A percentile compares a stretch with the other conserved stretches of the same genome.
These are phyloP conservation scores for Nicotiana rustica DNA, from an alignment of 305 asterid species.

Conservation along the genomic window DNA sequence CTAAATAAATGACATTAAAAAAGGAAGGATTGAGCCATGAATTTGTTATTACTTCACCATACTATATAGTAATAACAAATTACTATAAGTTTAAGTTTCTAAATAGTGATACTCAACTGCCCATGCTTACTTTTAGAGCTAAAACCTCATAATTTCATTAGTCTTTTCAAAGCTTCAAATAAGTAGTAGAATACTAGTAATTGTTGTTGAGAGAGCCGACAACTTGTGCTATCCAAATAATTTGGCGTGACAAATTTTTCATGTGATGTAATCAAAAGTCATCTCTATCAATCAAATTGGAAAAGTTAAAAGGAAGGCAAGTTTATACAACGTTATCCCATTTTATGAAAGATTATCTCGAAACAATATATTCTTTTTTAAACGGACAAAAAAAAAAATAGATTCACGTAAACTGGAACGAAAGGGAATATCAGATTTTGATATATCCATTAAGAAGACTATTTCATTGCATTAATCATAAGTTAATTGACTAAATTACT, in stretches of 20 bases:
- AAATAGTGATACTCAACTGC: background rate
- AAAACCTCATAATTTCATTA: conserved; percentile 17
- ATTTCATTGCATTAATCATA: no score
- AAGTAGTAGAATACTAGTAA: background rate
- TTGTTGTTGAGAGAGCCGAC: background rate
- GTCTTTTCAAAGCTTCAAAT: conserved; percentile 21
- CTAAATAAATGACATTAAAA: background rate
- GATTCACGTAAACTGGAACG: no score
- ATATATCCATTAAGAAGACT: no score
- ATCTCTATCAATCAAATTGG: conserved; percentile 14
- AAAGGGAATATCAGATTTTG: no score
- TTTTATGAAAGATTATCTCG: background rate
- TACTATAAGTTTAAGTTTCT: background rate
- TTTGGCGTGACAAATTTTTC: background rate
- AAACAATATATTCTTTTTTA: background rate
- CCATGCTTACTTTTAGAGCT: background rate
- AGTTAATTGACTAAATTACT: no score
- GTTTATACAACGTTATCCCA: background rate
- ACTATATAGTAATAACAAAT: background rate
- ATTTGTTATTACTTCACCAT: background rate
- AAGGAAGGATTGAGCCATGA: background rate
- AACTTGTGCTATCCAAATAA: background rate
- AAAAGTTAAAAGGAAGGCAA: background rate
- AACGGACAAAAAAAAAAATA: no score
- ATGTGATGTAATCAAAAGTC: background rate